A percentile compares a stretch with the other conserved stretches of the same genome.
These are phyloP conservation scores for Penicillium tannophilum DNA, from an alignment of 495 filamentous ascomycete genomes.

Conservation along the genomic window DNA sequence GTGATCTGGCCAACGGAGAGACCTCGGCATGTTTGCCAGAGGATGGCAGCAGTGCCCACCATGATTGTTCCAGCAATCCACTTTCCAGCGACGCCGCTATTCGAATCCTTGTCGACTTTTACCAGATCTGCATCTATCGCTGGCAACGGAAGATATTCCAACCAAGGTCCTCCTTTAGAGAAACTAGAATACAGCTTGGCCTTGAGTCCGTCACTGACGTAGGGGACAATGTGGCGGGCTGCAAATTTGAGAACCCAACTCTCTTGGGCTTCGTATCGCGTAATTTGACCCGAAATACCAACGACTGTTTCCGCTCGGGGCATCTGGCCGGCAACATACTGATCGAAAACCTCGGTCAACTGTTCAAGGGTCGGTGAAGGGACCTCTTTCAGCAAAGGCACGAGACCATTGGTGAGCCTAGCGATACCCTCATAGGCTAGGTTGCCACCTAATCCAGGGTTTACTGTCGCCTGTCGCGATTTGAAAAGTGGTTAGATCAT, in stretches of 20 bases:
- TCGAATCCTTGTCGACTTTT: background rate
- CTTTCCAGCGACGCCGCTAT: too few species aligned
- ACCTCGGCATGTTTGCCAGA: too few species aligned
- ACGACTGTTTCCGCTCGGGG: conserved; percentile 17
- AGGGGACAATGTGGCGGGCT: conserved; percentile 13
- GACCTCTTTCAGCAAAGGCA: conserved; percentile 11
- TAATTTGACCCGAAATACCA: conserved; percentile 19
- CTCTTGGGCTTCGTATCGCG: conserved; percentile 20
- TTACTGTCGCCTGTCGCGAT: conserved; percentile 11
- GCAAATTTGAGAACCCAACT: conserved; percentile 21
- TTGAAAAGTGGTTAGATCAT: background rate
- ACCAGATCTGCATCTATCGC: background rate
- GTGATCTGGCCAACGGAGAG: too few species aligned
- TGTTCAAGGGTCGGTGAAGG: conserved; percentile 15
- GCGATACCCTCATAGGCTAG: conserved; percentile 22
- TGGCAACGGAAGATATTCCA: conserved; percentile 20
- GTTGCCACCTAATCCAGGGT: conserved; percentile 23
- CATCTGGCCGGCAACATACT: conserved; percentile 11
- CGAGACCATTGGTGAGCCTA: conserved; percentile 15
- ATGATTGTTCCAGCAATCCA: too few species aligned
- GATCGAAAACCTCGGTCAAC: conserved; percentile 13
- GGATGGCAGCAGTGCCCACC: too few species aligned
- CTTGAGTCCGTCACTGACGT: conserved; percentile 16
- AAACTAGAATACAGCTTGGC: conserved; percentile 18
- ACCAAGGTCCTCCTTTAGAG: conserved; percentile 15